Evolutionary conservation across 768 basidiomycete genomes (phyloP).

Genomic region (Tylopilus sp.): DNA sequence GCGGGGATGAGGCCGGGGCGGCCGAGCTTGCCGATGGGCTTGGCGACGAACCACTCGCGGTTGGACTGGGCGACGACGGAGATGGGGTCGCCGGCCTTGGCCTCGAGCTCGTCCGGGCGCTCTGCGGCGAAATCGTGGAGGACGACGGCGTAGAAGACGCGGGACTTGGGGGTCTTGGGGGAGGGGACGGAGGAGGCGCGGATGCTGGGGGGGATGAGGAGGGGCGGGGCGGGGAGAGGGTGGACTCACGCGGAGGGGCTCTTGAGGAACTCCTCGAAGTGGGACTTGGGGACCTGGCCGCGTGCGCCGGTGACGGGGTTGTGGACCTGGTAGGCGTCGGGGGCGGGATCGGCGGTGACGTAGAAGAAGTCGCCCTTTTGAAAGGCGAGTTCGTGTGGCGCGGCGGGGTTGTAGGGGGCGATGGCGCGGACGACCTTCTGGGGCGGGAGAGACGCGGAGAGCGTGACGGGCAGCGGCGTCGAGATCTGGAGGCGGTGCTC

Average conservation of each 20-base stretch:
- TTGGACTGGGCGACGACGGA: conserved; percentile 99
- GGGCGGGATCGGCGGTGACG: conserved; percentile 72
- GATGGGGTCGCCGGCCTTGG: conserved; percentile 89
- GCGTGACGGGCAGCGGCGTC: conserved; percentile 61
- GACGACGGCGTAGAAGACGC: conserved; percentile 91
- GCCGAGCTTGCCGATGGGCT: conserved; percentile 92
- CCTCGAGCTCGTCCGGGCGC: conserved; percentile 93
- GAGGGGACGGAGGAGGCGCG: conserved; percentile 36
- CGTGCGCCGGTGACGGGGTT: conserved; percentile 90
- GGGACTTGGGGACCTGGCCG: conserved; percentile 80
- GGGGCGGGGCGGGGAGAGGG: not conserved
- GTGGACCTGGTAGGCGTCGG: conserved; percentile 81
- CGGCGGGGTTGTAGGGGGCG: conserved; percentile 57
- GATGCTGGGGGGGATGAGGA: conserved; percentile 25
- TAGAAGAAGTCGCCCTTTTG: conserved; percentile 97
- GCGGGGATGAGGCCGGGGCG: conserved; percentile 97
- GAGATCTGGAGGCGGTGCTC: conserved; percentile 66
- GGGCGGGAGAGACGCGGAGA: conserved; percentile 67
- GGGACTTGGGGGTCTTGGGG: conserved; percentile 39
- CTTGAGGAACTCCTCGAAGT: conserved; percentile 92
- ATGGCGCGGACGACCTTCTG: conserved; percentile 94
- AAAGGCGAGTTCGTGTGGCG: conserved; percentile 87
- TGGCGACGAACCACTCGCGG: conserved; percentile 99
- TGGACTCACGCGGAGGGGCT: conserved; percentile 44
- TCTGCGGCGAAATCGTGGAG: conserved; percentile 96